These are phyloP conservation scores for Boletus smithii DNA, from an alignment of 1,284 basidiomycete species.

Conservation along the genomic window DNA sequence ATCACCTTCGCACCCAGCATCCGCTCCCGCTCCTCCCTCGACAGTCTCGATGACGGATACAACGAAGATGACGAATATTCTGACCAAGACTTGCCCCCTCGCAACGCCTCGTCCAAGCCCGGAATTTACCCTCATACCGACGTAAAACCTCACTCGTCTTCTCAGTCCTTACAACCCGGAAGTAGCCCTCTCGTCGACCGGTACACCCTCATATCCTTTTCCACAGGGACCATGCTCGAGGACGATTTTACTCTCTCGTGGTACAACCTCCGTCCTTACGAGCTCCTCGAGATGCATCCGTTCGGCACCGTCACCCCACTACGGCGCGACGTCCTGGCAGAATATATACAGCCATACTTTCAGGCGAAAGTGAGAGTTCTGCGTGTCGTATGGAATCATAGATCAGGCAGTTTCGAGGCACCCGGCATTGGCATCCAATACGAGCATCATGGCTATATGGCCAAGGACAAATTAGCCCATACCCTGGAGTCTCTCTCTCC, in stretches of 20 bases:
- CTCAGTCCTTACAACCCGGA: constrained; percentile 11
- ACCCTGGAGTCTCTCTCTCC: constrained; percentile 9
- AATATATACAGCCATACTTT: constrained; percentile 66
- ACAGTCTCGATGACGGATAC: constrained; percentile 29
- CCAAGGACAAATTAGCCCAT: constrained; percentile 12
- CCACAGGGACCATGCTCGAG: constrained; percentile 63
- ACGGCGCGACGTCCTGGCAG: constrained; percentile 39
- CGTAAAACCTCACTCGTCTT: not conserved
- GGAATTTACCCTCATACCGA: constrained; percentile 8
- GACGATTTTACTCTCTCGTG: constrained; percentile 56
- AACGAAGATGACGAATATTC: constrained; percentile 30
- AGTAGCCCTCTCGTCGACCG: constrained; percentile 28
- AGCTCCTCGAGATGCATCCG: constrained; percentile 64
- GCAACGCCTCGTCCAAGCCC: not conserved
- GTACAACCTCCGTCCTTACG: constrained; percentile 55
- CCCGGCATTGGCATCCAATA: constrained; percentile 10
- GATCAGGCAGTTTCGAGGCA: constrained; percentile 25
- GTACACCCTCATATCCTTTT: constrained; percentile 56
- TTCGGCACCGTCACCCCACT: constrained; percentile 41
- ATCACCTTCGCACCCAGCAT: constrained; percentile 51
- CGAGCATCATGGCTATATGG: not conserved
- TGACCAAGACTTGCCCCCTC: constrained; percentile 19
- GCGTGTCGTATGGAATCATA: constrained; percentile 40
- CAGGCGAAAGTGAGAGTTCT: constrained; percentile 57
- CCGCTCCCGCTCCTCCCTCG: constrained; percentile 15